phyloP scores from a whole-genome alignment of 208 protist species.

The Zelonia costaricensis region DNA sequence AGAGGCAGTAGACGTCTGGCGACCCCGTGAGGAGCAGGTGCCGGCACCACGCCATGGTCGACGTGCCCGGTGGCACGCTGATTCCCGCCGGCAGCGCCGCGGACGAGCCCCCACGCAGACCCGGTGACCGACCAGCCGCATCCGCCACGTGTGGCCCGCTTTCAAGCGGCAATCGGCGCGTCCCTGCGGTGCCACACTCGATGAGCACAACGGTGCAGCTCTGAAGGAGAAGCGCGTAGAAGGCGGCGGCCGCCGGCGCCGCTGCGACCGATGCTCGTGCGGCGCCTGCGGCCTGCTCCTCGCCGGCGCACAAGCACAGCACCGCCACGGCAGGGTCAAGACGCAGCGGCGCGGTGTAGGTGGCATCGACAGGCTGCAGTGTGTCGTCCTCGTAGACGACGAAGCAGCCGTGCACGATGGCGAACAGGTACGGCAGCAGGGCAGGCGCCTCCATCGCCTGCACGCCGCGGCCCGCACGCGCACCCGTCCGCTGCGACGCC shows the following conservation, averaged over 20 bases:
- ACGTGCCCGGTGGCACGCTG: slow-evolving; percentile 7
- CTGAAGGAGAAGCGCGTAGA: slow-evolving; percentile 14
- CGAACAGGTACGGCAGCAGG: slow-evolving; percentile 8
- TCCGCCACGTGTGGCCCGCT: no score
- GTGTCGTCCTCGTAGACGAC: slow-evolving; percentile 18
- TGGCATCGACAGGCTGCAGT: slow-evolving; percentile 3
- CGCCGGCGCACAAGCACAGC: slow-evolving; percentile 11
- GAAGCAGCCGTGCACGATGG: slow-evolving; percentile 13
- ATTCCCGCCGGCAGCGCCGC: no score
- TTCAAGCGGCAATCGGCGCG: no score
- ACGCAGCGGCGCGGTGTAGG: slow-evolving; percentile 3
- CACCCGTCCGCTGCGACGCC: no score
- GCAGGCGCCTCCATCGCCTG: slow-evolving; percentile 7
- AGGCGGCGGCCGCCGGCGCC: neutral
- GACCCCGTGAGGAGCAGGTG: slow-evolving; percentile 22
- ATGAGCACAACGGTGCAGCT: slow-evolving; percentile 12
- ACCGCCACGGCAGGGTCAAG: neutral
- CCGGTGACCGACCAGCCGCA: no score
- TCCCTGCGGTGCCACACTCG: slow-evolving; percentile 16
- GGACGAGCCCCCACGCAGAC: no score
- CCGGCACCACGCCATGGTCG: slow-evolving; percentile 25
- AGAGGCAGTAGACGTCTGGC: slow-evolving; percentile 16
- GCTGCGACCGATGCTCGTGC: neutral
- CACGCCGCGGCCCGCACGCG: neutral
- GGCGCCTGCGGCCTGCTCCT: slow-evolving; percentile 6